A percentile compares a stretch with the other conserved stretches of the same genome.
Conservation (phyloP, 805 yeast species). For the Candida boleticola region DNA sequence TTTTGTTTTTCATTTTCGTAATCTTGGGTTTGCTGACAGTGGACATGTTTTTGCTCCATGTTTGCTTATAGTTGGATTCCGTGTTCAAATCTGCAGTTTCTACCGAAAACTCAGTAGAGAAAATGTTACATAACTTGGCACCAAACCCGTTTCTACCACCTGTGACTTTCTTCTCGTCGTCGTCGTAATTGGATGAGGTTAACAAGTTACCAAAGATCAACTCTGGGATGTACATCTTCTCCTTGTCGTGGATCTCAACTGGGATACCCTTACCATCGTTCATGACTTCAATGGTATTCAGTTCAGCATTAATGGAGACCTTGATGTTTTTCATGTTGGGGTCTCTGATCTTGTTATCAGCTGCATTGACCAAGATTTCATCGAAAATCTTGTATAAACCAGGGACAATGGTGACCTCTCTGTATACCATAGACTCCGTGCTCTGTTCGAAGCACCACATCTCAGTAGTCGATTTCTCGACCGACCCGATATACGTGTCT, state of each 20-base stretch:
- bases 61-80: constrained; percentile 68
- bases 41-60: constrained; percentile 87
- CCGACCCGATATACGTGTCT: constrained; percentile 95
- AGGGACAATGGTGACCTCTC: constrained; percentile 83
- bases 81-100: constrained; percentile 81
- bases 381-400: constrained; percentile 96
- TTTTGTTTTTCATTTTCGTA: constrained; percentile 51
- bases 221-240: constrained; percentile 91
- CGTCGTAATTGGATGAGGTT: constrained; percentile 95
- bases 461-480: constrained; percentile 72
- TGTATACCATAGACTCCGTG: constrained; percentile 42
- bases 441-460: constrained; percentile 78
- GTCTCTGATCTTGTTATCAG: constrained; percentile 96
- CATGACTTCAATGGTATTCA: constrained; percentile 71
- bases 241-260: constrained; percentile 87
- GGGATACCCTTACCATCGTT: constrained; percentile 98
- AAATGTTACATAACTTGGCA: constrained; percentile 95
- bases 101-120: constrained; percentile 79
- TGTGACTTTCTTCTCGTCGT: constrained; percentile 89
- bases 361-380: constrained; percentile 96
- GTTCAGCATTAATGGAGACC: constrained; percentile 76
- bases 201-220: constrained; percentile 92
- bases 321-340: constrained; percentile 82
- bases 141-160: constrained; percentile 99
- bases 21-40: constrained; percentile 74